Evolutionary conservation across 1,284 basidiomycete species (phyloP).

Genomic region (Cryptococcus jaspeensis): DNA sequence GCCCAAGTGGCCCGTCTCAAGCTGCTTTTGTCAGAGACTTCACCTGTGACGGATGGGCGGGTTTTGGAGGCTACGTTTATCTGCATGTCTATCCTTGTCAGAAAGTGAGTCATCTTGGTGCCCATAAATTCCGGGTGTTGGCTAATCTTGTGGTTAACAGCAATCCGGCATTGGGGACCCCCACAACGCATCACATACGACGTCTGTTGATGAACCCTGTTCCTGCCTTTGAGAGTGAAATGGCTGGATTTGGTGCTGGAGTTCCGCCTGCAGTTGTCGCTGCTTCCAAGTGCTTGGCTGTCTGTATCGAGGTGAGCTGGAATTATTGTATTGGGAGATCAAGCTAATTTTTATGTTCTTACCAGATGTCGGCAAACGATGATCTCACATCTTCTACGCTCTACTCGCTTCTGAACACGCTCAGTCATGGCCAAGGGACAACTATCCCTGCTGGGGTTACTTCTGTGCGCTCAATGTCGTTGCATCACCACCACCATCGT

Average conservation of each 20-base stretch:
- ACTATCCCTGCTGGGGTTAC: constrained; percentile 24
- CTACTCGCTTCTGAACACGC: constrained; percentile 91
- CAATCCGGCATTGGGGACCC: constrained; percentile 73
- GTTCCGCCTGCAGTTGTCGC: constrained; percentile 68
- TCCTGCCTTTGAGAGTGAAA: constrained; percentile 82
- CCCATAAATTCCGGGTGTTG: neutral
- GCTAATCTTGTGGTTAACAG: constrained; percentile 50
- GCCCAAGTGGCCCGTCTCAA: constrained; percentile 70
- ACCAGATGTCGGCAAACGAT: constrained; percentile 76
- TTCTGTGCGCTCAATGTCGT: constrained; percentile 27
- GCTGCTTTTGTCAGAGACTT: constrained; percentile 73
- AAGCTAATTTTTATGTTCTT: constrained; percentile 1
- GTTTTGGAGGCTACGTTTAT: constrained; percentile 45
- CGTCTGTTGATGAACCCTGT: constrained; percentile 85
- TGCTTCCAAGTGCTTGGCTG: constrained; percentile 82
- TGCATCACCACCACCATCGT: constrained; percentile 9
- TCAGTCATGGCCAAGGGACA: constrained; percentile 73
- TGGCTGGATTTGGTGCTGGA: constrained; percentile 52
- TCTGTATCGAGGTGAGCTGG: constrained; percentile 73
- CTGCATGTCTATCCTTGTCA: constrained; percentile 58
- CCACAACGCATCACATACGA: constrained; percentile 76
- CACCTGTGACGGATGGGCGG: constrained; percentile 70
- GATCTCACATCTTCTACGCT: constrained; percentile 91
- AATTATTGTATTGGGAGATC: neutral
- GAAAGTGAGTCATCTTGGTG: constrained; percentile 59